A percentile compares a stretch with the other conserved stretches of the same genome.
These are phyloP conservation scores for Eucalyptus virginea DNA, from an alignment of 345 rosid species.

Conservation along the genomic window DNA sequence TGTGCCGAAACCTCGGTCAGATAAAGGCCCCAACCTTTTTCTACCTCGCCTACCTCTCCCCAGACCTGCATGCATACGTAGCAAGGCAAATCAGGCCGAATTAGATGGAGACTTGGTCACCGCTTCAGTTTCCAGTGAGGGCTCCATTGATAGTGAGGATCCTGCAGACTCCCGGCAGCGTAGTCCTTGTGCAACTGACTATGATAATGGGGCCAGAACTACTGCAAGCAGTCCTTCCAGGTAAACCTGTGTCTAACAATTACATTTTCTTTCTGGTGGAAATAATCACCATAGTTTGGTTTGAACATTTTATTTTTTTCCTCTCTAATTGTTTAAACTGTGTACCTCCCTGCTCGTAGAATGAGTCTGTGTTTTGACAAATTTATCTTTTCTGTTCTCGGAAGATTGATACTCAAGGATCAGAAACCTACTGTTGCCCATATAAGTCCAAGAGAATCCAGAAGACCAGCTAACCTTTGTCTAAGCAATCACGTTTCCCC, in stretches of 20 bases:
- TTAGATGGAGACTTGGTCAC: conserved; percentile 52
- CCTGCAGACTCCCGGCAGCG: conserved; percentile 44
- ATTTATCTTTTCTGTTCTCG: neutral
- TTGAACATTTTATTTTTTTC: neutral
- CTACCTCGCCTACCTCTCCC: conserved; percentile 70
- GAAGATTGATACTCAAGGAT: conserved; percentile 44
- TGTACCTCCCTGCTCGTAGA: neutral
- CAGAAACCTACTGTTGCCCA: conserved; percentile 17
- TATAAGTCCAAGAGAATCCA: conserved; percentile 41
- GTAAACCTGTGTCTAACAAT: conserved; percentile 13
- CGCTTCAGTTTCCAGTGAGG: conserved; percentile 59
- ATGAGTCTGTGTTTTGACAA: neutral
- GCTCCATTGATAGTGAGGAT: conserved; percentile 55
- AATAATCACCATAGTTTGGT: neutral
- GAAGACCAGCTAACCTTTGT: conserved; percentile 43
- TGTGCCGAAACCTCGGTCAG: conserved; percentile 36
- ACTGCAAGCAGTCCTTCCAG: conserved; percentile 45
- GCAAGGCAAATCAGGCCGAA: conserved; percentile 23
- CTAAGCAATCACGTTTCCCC: conserved; percentile 40
- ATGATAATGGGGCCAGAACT: conserved; percentile 53
- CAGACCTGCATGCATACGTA: conserved; percentile 35
- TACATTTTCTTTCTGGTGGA: neutral
- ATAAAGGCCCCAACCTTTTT: conserved; percentile 29
- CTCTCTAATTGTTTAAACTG: neutral
- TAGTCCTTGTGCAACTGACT: conserved; percentile 68